These are phyloP conservation scores for Pycnococcus provasolii DNA, from an alignment of 139 green algal genomes.

Conservation along the genomic window DNA sequence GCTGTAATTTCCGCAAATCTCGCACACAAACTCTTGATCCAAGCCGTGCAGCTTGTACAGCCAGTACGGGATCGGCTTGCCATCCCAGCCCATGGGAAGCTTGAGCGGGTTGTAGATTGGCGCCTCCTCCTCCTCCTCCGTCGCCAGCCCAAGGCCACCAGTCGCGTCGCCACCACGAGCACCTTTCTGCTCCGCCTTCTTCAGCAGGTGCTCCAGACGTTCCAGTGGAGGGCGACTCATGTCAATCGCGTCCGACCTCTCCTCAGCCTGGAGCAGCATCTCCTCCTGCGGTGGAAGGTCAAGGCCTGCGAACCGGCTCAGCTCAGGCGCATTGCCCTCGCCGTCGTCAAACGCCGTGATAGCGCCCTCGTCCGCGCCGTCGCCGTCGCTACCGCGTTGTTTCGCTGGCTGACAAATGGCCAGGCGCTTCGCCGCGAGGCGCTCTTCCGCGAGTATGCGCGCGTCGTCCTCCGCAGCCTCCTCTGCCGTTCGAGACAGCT, in stretches of 20 bases:
- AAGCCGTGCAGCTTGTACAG: constrained; percentile 99
- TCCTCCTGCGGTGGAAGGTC: constrained; percentile 79
- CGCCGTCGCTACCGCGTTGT: no score
- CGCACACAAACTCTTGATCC: constrained; percentile 89
- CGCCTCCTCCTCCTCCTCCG: constrained; percentile 62
- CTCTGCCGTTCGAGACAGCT: no score
- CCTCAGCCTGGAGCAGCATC: constrained; percentile 45
- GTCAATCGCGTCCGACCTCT: constrained; percentile 7
- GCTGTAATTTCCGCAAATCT: constrained; percentile 89
- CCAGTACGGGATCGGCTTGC: constrained; percentile 99
- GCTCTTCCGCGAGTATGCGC: no score
- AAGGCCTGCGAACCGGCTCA: constrained; percentile 37
- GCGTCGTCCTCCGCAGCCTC: no score
- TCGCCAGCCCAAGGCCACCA: no score
- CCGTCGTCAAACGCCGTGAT: no score
- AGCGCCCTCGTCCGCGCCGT: no score
- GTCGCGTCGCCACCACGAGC: constrained; percentile 29
- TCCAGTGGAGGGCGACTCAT: not conserved
- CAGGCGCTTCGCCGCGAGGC: no score
- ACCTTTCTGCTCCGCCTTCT: constrained; percentile 42
- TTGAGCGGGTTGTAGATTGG: constrained; percentile 99
- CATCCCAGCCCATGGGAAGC: constrained; percentile 95
- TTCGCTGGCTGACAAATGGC: no score
- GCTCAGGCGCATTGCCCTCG: no score
- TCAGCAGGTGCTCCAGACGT: constrained; percentile 23